These are phyloP conservation scores for Brachypodium distachyon DNA, from an alignment of 202 grass and related monocot genomes.

Conservation along the genomic window DNA sequence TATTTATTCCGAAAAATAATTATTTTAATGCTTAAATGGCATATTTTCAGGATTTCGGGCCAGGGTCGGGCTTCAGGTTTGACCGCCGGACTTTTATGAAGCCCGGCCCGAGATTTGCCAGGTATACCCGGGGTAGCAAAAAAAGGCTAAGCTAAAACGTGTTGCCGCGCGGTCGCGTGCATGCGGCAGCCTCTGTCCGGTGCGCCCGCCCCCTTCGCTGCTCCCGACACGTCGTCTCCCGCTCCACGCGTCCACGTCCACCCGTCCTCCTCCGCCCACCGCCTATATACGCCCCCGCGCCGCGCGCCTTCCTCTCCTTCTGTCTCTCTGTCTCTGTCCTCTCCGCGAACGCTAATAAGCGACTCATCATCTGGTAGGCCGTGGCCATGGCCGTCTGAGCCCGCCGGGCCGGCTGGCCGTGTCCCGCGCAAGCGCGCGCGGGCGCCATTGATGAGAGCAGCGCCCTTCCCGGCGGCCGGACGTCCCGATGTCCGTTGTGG, in stretches of 20 bases:
- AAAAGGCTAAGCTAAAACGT: constrained; percentile 14
- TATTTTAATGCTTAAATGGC: too few species aligned
- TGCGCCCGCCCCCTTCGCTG: constrained; percentile 33
- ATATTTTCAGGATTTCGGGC: too few species aligned
- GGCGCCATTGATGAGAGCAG: constrained; percentile 32
- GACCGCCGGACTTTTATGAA: too few species aligned
- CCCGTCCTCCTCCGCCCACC: neutral
- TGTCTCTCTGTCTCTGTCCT: neutral
- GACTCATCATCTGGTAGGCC: too few species aligned
- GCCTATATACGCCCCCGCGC: constrained; percentile 24
- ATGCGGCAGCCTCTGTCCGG: constrained; percentile 23
- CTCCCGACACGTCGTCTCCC: constrained; percentile 34
- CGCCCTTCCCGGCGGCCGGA: neutral
- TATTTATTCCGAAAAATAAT: too few species aligned
- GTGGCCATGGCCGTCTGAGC: constrained; percentile 12
- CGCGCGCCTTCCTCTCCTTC: neutral
- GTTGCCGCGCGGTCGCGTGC: neutral
- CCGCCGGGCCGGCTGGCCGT: neutral
- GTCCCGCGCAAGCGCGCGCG: too few species aligned
- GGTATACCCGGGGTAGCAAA: neutral
- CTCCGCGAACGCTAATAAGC: too few species aligned
- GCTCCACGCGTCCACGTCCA: neutral
- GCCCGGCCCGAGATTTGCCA: too few species aligned
- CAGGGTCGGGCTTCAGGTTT: too few species aligned
- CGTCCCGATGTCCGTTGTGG: constrained; percentile 28